Percentiles rank a stretch among this genome's conserved stretches.
Conservation (phyloP, 176 grass and related monocot species). For the Elymus sibiricus region DNA sequence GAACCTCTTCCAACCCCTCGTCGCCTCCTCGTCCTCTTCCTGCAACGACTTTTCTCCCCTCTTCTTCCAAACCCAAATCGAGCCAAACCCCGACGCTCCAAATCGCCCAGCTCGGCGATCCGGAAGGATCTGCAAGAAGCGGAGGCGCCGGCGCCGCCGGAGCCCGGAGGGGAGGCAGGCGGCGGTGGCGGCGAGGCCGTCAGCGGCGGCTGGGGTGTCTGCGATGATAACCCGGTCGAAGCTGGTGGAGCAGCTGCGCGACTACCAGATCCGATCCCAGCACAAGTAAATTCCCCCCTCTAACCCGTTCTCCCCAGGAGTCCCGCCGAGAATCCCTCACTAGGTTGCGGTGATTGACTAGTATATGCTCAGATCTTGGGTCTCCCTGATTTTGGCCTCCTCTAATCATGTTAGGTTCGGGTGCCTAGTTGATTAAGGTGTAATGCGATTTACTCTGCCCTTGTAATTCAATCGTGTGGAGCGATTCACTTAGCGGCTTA, state of each 20-base stretch:
- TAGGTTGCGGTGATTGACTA: conserved; percentile 3
- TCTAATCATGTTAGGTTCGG: not conserved
- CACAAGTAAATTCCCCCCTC: conserved; percentile 68
- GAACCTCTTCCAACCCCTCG: conserved; percentile 12
- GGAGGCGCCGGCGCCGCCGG: not conserved
- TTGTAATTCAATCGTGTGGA: not conserved
- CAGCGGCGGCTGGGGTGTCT: conserved; percentile 31
- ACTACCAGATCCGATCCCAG: conserved; percentile 99
- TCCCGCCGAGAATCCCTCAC: not conserved
- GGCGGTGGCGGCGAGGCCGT: conserved; percentile 1
- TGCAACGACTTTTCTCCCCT: conserved; percentile 18
- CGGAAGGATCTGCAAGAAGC: not conserved
- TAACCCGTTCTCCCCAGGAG: not conserved
- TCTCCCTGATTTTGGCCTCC: not conserved
- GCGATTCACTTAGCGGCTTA: not conserved
- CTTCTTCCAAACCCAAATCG: not conserved
- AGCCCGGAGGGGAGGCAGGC: conserved; percentile 22
- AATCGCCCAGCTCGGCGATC: conserved; percentile 18
- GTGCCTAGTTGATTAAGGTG: not conserved
- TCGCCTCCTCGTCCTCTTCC: not conserved
- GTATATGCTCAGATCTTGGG: conserved; percentile 33
- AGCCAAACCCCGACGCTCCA: not conserved
- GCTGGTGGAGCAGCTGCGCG: conserved; percentile 97
- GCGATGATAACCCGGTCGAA: conserved; percentile 97
- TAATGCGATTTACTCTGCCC: not conserved